Conservation (phyloP, 2,329 filamentous ascomycete species). For the Aspergillus spinulosporus region DNA sequence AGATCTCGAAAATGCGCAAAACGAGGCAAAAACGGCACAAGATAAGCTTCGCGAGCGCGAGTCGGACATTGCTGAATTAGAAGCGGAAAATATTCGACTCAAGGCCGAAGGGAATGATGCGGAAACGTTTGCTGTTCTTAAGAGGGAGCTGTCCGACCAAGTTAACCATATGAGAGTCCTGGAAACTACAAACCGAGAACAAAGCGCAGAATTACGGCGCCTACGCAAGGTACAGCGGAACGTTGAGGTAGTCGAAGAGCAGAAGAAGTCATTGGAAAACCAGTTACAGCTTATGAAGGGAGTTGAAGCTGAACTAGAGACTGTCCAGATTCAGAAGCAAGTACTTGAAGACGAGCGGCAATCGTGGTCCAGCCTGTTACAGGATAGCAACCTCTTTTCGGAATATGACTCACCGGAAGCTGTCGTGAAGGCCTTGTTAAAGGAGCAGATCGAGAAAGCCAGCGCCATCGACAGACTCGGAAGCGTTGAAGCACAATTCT, state of each 20-base stretch:
- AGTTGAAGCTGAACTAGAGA: slow-evolving; percentile 73
- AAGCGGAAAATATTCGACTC: slow-evolving; percentile 78
- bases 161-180: slow-evolving; percentile 85
- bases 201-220: slow-evolving; percentile 75
- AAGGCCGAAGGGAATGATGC: slow-evolving; percentile 85
- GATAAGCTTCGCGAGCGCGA: slow-evolving; percentile 69
- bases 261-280: slow-evolving; percentile 80
- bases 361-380: slow-evolving; percentile 83
- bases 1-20: slow-evolving; percentile 57
- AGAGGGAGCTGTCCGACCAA: slow-evolving; percentile 85
- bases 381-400: slow-evolving; percentile 63
- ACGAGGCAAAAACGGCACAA: slow-evolving; percentile 62
- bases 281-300: slow-evolving; percentile 73
- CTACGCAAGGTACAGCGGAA: slow-evolving; percentile 78
- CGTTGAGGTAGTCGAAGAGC: slow-evolving; percentile 92
- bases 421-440: slow-evolving; percentile 78
- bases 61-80: slow-evolving; percentile 68
- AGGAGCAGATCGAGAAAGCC: slow-evolving; percentile 77
- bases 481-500: slow-evolving; percentile 72
- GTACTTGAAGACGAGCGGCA: slow-evolving; percentile 83
- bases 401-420: slow-evolving; percentile 88
- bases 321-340: slow-evolving; percentile 78
- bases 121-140: slow-evolving; percentile 81
- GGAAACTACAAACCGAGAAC: slow-evolving; percentile 77
- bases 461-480: slow-evolving; percentile 80